Percentiles rank a stretch among this genome's conserved stretches.
Conservation (phyloP, 2,329 filamentous ascomycete genomes). For the Sordariomycetes sp. region DNA sequence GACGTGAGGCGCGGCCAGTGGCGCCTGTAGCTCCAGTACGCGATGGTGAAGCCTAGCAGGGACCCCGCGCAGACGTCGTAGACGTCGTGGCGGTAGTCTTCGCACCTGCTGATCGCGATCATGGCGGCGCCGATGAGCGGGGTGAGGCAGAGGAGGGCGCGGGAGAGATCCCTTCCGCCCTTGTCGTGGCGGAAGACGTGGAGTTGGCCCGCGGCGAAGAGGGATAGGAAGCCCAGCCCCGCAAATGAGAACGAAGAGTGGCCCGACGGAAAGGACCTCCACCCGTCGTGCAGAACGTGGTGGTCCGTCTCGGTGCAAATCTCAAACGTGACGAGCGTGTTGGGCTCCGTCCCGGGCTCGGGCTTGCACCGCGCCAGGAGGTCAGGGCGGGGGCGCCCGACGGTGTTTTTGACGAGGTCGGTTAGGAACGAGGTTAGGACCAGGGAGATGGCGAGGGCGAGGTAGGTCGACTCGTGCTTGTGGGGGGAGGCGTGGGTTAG, state of each 20-base stretch:
- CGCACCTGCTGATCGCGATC: constrained; percentile 55
- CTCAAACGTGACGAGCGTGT: constrained; percentile 46
- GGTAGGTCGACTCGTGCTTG: constrained; percentile 73
- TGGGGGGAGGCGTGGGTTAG: constrained; percentile 50
- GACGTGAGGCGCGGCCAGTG: constrained; percentile 47
- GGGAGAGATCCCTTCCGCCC: constrained; percentile 36
- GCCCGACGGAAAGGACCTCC: constrained; percentile 71
- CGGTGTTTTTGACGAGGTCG: constrained; percentile 80
- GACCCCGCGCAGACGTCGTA: constrained; percentile 54
- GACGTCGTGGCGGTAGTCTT: constrained; percentile 60
- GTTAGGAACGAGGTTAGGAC: constrained; percentile 73
- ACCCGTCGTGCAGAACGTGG: constrained; percentile 66
- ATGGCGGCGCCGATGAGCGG: constrained; percentile 51
- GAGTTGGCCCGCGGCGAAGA: constrained; percentile 57
- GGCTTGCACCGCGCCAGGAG: constrained; percentile 70
- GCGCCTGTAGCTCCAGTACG: constrained; percentile 53
- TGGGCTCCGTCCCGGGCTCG: constrained; percentile 26
- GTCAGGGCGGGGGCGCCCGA: constrained; percentile 57
- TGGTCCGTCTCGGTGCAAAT: constrained; percentile 61
- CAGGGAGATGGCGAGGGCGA: constrained; percentile 67
- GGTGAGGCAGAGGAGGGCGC: constrained; percentile 40
- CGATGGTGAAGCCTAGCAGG: constrained; percentile 42
- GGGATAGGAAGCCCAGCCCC: constrained; percentile 60
- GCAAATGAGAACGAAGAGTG: constrained; percentile 71
- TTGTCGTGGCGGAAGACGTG: constrained; percentile 36